phyloP scores from a whole-genome alignment of 2,329 filamentous ascomycete species.

The Magnaporthiopsis incrustans region DNA sequence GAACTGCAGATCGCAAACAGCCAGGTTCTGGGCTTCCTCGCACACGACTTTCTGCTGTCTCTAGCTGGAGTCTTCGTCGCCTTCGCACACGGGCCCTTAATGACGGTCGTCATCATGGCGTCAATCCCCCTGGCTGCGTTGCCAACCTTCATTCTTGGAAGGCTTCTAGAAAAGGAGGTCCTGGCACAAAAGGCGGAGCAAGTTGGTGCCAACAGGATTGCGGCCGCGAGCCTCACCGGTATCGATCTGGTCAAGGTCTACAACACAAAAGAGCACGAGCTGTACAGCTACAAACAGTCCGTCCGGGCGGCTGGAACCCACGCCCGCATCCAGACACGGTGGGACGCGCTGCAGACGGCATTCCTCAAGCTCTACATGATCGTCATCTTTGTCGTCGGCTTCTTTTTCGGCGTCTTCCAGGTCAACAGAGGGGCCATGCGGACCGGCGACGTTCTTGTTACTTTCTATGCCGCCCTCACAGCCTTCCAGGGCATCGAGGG shows the following conservation, averaged over 20 bases:
- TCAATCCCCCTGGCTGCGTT: constrained; percentile 61
- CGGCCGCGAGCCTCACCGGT: constrained; percentile 59
- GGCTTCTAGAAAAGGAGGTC: constrained; percentile 57
- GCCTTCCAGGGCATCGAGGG: constrained; percentile 68
- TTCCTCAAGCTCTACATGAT: constrained; percentile 68
- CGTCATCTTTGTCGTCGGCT: constrained; percentile 76
- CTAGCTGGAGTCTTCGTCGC: constrained; percentile 62
- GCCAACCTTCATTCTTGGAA: constrained; percentile 51
- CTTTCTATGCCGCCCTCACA: constrained; percentile 75
- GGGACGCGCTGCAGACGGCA: constrained; percentile 64
- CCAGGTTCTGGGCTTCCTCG: constrained; percentile 64
- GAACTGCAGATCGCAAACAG: constrained; percentile 77
- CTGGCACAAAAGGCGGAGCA: constrained; percentile 60
- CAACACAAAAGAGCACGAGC: constrained; percentile 66
- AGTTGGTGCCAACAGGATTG: constrained; percentile 61
- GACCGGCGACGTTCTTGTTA: constrained; percentile 66
- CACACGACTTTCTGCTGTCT: constrained; percentile 57
- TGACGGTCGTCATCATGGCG: constrained; percentile 71
- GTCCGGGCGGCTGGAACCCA: constrained; percentile 21
- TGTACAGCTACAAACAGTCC: constrained; percentile 52
- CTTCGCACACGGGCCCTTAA: constrained; percentile 72
- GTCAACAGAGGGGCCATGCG: constrained; percentile 50
- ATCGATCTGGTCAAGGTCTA: constrained; percentile 85
- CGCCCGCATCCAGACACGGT: constrained; percentile 61
- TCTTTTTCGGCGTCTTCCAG: constrained; percentile 76